Evolutionary conservation across 2,329 filamentous ascomycete genomes (phyloP), one percentile per base, ranked within the genome.

Genomic region (Bipolaris victoriae): DNA sequence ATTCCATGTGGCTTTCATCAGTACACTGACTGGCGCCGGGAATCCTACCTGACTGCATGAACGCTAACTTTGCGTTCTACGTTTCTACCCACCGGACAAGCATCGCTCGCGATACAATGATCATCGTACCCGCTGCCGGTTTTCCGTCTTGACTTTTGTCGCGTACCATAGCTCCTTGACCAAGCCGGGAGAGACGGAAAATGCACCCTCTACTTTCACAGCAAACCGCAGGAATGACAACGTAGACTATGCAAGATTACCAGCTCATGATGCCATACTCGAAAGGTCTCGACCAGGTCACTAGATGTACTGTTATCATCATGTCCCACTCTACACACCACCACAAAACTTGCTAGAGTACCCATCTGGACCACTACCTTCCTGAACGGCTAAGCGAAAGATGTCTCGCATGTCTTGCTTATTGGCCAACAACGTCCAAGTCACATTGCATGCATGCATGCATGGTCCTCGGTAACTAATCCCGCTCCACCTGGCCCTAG

Each of bases 391-490:
- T 49, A 53, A 57, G 55, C 50, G 50, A 49, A 33, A 39, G 24
- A 31, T 31, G 35, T 49, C 26, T 57, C n/a, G 5, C 18, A 18
- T 26, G n/a, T 24, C 26, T 26, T 35, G 31, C 33, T 18, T 16
- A 57, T 57, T 54, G 50, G 55, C n/a, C 26, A 16, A 40, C 29
- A 33, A 35, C 18, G 22, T 33, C 18, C 26, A 40, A 44, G 43
- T 57, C 55, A 49, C 50, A 35, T 40, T 39, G 50, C 50, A 57
- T 57, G 45, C 39, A 49, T 57, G 39, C 39, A 49, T 57, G 39
- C 36, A 49, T 39, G 7, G 29, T 39, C 35, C 47, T 13, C 45
- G 50, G 37, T 31, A 45, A 39, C 37, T 40, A 11, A 24, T 49
- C 33, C 45, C 39, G 39, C 40, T 46, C 18, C 33, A 40, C n/a